These are phyloP conservation scores for Holtermannia corniformis DNA, from an alignment of 768 basidiomycete species.

Conservation along the genomic window DNA sequence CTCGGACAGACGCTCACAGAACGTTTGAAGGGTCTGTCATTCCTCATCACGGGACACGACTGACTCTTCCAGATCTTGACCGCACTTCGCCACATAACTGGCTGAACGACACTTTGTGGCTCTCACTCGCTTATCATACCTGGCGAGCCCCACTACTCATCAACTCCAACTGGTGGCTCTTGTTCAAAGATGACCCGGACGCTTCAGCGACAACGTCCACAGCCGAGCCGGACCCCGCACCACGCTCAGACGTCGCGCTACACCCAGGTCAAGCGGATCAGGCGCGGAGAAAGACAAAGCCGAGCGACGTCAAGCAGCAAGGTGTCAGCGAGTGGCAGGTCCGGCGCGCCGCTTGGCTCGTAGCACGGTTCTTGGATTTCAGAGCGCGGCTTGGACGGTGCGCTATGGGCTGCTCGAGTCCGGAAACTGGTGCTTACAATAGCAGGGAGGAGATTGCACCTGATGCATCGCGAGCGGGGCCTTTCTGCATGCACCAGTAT, in stretches of 20 bases:
- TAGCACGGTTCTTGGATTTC: constrained; percentile 23
- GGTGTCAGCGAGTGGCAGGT: constrained; percentile 71
- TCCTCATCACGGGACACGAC: no score
- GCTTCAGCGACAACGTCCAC: constrained; percentile 11
- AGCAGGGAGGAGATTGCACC: constrained; percentile 59
- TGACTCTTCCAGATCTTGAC: constrained; percentile 56
- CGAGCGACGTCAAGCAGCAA: constrained; percentile 12
- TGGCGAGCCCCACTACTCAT: constrained; percentile 75
- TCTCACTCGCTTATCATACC: constrained; percentile 74
- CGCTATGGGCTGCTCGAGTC: constrained; percentile 26
- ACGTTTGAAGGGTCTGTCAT: constrained; percentile 56
- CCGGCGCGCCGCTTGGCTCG: constrained; percentile 69
- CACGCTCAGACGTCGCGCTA: neutral
- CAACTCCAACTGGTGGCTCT: constrained; percentile 95
- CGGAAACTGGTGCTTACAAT: neutral
- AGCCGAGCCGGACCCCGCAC: neutral
- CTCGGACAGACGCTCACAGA: constrained; percentile 63
- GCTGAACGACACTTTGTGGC: constrained; percentile 91
- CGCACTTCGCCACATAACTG: constrained; percentile 76
- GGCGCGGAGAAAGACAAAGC: neutral
- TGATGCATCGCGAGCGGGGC: constrained; percentile 64
- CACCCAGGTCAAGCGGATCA: neutral
- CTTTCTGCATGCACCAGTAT: constrained; percentile 46
- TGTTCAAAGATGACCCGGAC: constrained; percentile 62
- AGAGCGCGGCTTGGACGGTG: constrained; percentile 52